phyloP scores from a whole-genome alignment of 768 basidiomycete genomes.

The Lactarius tabidus region DNA sequence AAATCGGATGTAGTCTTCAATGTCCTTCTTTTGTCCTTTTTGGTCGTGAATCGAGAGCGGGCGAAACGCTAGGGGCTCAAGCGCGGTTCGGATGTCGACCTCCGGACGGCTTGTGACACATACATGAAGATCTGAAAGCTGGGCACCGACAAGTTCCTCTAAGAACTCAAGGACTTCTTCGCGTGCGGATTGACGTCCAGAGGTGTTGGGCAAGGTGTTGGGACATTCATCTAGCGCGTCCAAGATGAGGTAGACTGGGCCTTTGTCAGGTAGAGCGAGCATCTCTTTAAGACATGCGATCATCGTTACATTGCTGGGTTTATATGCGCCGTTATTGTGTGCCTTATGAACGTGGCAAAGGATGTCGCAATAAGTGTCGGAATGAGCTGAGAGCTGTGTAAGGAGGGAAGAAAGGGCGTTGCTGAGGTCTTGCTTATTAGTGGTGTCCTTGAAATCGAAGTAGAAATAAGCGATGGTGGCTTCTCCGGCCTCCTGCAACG shows the following conservation, averaged over 20 bases:
- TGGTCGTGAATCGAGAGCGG: background rate
- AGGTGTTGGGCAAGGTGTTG: background rate
- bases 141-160: background rate
- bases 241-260: background rate
- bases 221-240: constrained; percentile 4
- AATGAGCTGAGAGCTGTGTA: background rate
- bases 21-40: background rate
- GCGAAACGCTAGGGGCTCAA: background rate
- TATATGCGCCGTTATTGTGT: background rate
- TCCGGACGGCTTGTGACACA: background rate
- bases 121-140: background rate
- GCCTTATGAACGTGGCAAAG: background rate
- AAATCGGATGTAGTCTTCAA: background rate
- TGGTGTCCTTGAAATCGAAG: background rate
- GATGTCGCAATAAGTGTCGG: background rate
- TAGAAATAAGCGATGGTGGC: background rate
- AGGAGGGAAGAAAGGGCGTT: background rate
- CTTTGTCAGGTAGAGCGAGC: background rate
- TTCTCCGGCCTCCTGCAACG: background rate
- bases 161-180: background rate
- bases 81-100: background rate
- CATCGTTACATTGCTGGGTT: background rate
- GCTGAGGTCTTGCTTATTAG: background rate
- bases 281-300: background rate
- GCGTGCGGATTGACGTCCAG: background rate